Evolutionary conservation across 83 land plant genomes (phyloP).

Genomic region (Picea engelmannii): DNA sequence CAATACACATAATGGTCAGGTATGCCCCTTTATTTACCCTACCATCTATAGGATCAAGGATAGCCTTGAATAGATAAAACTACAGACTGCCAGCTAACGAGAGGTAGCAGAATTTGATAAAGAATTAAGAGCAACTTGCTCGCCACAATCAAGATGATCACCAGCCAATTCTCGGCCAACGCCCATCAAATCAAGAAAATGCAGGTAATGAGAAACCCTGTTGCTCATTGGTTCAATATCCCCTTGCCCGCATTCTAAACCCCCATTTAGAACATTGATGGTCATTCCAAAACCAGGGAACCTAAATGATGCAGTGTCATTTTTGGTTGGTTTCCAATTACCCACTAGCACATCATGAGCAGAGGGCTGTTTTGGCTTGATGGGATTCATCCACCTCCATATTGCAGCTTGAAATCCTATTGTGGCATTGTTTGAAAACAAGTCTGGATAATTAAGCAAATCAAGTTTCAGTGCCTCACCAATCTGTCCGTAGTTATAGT

Average conservation of each 20-base stretch:
- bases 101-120: constrained; percentile 19
- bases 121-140: constrained; percentile 57
- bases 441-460: constrained; percentile 63
- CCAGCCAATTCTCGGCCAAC: constrained; percentile 56
- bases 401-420: constrained; percentile 84
- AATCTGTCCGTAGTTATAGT: constrained; percentile 67
- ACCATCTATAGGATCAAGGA: neutral
- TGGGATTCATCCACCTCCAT: constrained; percentile 85
- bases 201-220: constrained; percentile 69
- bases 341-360: constrained; percentile 78
- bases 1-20: constrained; percentile 8
- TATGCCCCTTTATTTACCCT: constrained; percentile 6
- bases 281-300: constrained; percentile 84
- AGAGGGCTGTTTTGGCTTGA: constrained; percentile 72
- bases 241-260: constrained; percentile 80
- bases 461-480: constrained; percentile 64
- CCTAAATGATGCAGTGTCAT: constrained; percentile 63
- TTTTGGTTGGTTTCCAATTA: constrained; percentile 80
- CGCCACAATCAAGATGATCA: constrained; percentile 51
- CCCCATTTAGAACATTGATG: constrained; percentile 80
- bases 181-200: constrained; percentile 74
- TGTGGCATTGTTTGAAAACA: constrained; percentile 66
- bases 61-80: neutral
- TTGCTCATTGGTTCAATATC: constrained; percentile 65
- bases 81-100: neutral